These are phyloP conservation scores for Yamadazyma jaroonii DNA, from an alignment of 1,139 yeast genomes.

Conservation along the genomic window DNA sequence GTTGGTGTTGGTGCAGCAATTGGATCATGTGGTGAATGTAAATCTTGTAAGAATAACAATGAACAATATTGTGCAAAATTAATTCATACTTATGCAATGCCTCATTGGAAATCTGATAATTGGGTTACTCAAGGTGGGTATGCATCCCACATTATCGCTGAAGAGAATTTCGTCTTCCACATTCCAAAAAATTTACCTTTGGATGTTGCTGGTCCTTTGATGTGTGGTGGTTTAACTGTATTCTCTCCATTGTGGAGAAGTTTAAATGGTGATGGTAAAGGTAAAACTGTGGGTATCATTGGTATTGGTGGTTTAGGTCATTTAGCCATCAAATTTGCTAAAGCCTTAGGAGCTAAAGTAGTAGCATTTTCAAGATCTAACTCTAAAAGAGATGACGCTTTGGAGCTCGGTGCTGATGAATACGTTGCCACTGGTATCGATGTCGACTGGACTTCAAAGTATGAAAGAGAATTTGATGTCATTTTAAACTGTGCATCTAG, in stretches of 20 bases:
- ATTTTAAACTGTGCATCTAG: slow-evolving; percentile 48
- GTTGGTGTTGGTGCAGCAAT: slow-evolving; percentile 62
- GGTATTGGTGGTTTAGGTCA: slow-evolving; percentile 50
- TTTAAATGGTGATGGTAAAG: slow-evolving; percentile 23
- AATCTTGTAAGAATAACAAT: slow-evolving; percentile 40
- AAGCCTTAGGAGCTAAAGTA: slow-evolving; percentile 43
- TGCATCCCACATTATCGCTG: slow-evolving; percentile 52
- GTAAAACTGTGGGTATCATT: slow-evolving; percentile 45
- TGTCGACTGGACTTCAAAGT: slow-evolving; percentile 29
- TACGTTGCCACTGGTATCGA: slow-evolving; percentile 41
- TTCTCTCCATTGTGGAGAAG: slow-evolving; percentile 50
- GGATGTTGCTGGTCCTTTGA: slow-evolving; percentile 53
- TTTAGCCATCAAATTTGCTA: slow-evolving; percentile 40
- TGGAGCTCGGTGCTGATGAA: slow-evolving; percentile 34
- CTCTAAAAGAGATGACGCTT: slow-evolving; percentile 35
- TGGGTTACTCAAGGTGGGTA: slow-evolving; percentile 57
- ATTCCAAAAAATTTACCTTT: slow-evolving; percentile 51
- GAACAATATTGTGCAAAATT: slow-evolving; percentile 48
- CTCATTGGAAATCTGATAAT: slow-evolving; percentile 28
- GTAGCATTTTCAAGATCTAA: slow-evolving; percentile 38
- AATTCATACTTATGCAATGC: slow-evolving; percentile 43
- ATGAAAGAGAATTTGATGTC: slow-evolving; percentile 41
- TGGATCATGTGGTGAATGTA: slow-evolving; percentile 46
- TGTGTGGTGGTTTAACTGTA: slow-evolving; percentile 70
- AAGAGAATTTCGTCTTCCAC: slow-evolving; percentile 51